Evolutionary conservation across 1,139 yeast species (phyloP), one percentile per base, ranked within the genome.

Genomic region (Sugiyamaella pinicola): DNA sequence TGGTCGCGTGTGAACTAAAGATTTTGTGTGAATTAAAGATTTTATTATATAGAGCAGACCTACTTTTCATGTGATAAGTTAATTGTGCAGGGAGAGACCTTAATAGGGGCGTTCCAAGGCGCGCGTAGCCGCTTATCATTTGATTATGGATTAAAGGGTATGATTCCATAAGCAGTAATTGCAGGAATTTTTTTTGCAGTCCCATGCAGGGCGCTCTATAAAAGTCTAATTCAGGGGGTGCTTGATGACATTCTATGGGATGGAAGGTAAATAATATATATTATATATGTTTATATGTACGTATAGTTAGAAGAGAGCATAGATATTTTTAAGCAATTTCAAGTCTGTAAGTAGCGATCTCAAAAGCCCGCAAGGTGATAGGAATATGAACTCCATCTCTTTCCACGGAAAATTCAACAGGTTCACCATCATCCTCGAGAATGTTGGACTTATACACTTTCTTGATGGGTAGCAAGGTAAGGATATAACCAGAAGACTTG

Each of bases 331-430:
- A 46, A 46, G 42, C 43, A 37, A 46, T 26, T 51, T 64, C 68
- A 22, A 67, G 56, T 5, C 64, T 47, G 40, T 56, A 58, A 8
- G 89, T 80, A 7, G 85, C 87, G 59, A 90, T 81, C 65, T 89
- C 96, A 69, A 90, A 90, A 0, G 93, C 87, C 59, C 86, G 78
- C 58, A 88, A 74, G 2, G 60, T 61, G 18, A 80, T 63, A 7
- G 76, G 70, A 46, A 88, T 72, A 29, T 56, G 53, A 43, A 60
- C 59, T n/a, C 65, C 66, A 29, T 66, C 70, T n/a, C 53, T 61
- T 10, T 64, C 62, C 4, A 45, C 38, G 8, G 47, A 40, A 45
- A 68, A 61, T 9, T 59, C 63, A 10, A 82, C 46, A 35, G 71
- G 74, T 53, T 75, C 79, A 42, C 71, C 54, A 52, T 82, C 82